Evolutionary conservation across 257 asterid genomes (phyloP).

Genomic region (Nicotiana otophora): DNA sequence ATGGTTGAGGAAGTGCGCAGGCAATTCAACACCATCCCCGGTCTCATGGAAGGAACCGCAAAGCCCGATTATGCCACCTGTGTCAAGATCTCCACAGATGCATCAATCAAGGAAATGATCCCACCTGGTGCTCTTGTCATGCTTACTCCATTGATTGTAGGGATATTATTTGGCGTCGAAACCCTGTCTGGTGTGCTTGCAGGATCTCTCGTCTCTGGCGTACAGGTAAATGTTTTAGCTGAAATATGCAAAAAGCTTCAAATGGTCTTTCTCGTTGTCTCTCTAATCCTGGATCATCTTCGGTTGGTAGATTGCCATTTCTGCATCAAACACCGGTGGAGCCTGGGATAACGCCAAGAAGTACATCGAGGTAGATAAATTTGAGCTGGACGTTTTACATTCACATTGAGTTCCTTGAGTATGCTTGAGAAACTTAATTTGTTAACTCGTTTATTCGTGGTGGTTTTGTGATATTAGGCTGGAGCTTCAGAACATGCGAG

Average conservation of each 20-base stretch:
- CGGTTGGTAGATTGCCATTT: slow-evolving; percentile 19
- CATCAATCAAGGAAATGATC: slow-evolving; percentile 74
- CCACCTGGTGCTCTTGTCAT: slow-evolving; percentile 89
- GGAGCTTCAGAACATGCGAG: slow-evolving; percentile 55
- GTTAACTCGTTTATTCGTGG: neutral
- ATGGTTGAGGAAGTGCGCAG: slow-evolving; percentile 89
- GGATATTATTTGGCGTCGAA: slow-evolving; percentile 68
- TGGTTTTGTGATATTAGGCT: slow-evolving; percentile 25
- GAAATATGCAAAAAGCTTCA: neutral
- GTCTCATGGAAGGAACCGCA: slow-evolving; percentile 68
- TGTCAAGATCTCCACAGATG: slow-evolving; percentile 79
- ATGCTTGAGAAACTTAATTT: neutral
- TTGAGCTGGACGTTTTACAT: neutral
- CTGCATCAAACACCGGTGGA: slow-evolving; percentile 24
- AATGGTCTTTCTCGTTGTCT: neutral
- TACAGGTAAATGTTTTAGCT: slow-evolving; percentile 41
- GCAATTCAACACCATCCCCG: slow-evolving; percentile 76
- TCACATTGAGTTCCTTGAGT: neutral
- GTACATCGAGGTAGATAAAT: slow-evolving; percentile 17
- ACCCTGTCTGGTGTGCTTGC: slow-evolving; percentile 83
- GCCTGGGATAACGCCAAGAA: slow-evolving; percentile 28
- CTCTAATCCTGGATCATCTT: neutral
- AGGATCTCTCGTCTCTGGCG: slow-evolving; percentile 75
- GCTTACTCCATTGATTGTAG: slow-evolving; percentile 78
- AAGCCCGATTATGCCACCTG: slow-evolving; percentile 80